These are phyloP conservation scores for Maudiozyma pseudohumilis DNA, from an alignment of 805 yeast genomes.

Conservation along the genomic window DNA sequence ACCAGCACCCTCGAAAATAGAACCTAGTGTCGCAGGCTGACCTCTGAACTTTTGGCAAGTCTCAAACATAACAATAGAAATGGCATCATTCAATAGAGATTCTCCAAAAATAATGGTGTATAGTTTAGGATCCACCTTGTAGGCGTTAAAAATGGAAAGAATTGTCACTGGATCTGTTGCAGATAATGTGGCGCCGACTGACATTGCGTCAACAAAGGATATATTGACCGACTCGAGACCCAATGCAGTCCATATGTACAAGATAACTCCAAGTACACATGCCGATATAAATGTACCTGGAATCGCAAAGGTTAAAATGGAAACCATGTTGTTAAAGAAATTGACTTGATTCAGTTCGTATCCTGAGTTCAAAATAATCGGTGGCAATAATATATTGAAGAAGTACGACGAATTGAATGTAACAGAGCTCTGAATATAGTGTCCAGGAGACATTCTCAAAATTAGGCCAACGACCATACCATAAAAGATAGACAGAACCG, in stretches of 20 bases:
- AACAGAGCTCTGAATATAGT: constrained; percentile 92
- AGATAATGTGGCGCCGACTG: constrained; percentile 94
- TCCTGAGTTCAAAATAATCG: constrained; percentile 92
- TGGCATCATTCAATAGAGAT: constrained; percentile 90
- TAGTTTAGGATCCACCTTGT: constrained; percentile 94
- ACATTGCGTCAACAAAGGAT: constrained; percentile 93
- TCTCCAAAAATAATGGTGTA: constrained; percentile 98
- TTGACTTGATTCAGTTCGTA: constrained; percentile 94
- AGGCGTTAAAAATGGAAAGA: constrained; percentile 89
- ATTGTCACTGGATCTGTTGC: constrained; percentile 99
- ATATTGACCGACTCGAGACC: constrained; percentile 83
- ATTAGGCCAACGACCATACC: constrained; percentile 94
- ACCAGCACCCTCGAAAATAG: constrained; percentile 89
- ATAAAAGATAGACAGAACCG: constrained; percentile 88
- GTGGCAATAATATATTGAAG: constrained; percentile 89
- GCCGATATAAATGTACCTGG: constrained; percentile 95
- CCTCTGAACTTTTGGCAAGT: constrained; percentile 96
- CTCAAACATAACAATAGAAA: constrained; percentile 97
- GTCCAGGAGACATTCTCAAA: constrained; percentile 89
- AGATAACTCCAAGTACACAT: constrained; percentile 76
- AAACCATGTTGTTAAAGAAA: constrained; percentile 83
- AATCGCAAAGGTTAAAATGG: constrained; percentile 87
- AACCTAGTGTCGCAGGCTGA: constrained; percentile 58
- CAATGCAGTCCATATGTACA: constrained; percentile 81
- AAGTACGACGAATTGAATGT: constrained; percentile 91